Base-by-base conservation (phyloP, 2,329 filamentous ascomycete species). In the Fusarium globosum region DNA sequence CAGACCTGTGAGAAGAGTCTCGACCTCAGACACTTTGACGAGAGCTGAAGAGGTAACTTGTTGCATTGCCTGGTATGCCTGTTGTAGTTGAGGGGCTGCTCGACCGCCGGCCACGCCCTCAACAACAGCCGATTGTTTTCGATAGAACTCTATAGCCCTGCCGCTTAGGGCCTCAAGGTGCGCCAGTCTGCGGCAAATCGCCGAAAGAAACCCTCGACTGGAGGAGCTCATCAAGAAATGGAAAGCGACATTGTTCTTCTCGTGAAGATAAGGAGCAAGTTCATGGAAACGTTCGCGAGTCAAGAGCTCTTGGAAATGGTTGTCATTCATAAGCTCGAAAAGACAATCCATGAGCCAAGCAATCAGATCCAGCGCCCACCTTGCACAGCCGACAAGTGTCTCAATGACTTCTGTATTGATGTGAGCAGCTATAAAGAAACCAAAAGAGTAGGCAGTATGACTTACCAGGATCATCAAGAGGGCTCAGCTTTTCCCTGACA, bases 341-440 rank as follows among this genome's bases (percentile, higher is more conserved):
- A 92, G 82, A 23, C 85, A 85, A 75, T 92, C 89, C n/a, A 85
- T 84, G 16, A 92, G 80, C 88, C 90, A 92, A 6, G 87, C 85
- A 51, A 92, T 81, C 20, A 97, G 85, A 68, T 96, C 92, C 41
- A 95, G 86, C 1, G 90, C 89, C 95, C 95, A 98, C 78, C 89
- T 91, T 8, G 93, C 90, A 61, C 94, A 92, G 28, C 94, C 93
- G 10, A 91, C 88, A 16, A 97, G 84, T 49, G 91, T 89, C 45
- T 91, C 89, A 5, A 96, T 88, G 18, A 94, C 90, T 79, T 96
- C 94, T 90, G 60, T 18, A 66, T 5, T 13, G 13, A 4, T 43
- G 56, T 80, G 6, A 77, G 62, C 35, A 55, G 33, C 12, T 14
- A 18, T 6, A n/a, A 28, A 13, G 5, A 21, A 33, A 4, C 12